Base-by-base conservation (phyloP, 352 stramenopile species). In the Peronospora farinosa region DNA sequence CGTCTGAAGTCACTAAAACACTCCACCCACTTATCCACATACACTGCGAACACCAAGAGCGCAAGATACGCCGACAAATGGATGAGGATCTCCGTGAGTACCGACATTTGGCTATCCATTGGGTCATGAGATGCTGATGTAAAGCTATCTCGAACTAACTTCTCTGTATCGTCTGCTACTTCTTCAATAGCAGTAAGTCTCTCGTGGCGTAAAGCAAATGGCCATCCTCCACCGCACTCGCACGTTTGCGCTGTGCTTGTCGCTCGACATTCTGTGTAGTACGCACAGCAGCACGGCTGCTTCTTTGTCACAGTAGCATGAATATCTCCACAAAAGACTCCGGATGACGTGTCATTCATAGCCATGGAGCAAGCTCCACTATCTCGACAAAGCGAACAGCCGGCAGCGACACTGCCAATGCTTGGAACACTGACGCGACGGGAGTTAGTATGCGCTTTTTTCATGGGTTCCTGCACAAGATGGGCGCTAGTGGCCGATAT, bases 251-350 rank as follows among this genome's bases (percentile, higher is more conserved):
- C 75, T 51, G 59, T 71, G 30, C 69, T 77, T 21, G 71, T 85
- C 27, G 73, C 74, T 56, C 70, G 71, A 37, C 78, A 89, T 45
- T 84, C 72, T 40, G 76, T 85, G 40, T 65, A 77, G 59, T 73
- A 87, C 49, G 65, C 39, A 53, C 75, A 89, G 62, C 78, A 89
- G 55, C 78, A 89, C 42, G 78, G 67, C 19, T 65, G 57, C 1
- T 28, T 46, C 16, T 36, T 51, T 17, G 66, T 50, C 19, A 67
- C 63, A 52, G 69, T 61, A 52, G 54, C 46, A 27, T 70, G 56
- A 27, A 89, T 58, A 27, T 87, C 74, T 33, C 78, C 78, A 31
- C 78, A 89, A 57, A 83, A 89, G 25, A 86, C 78, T 27, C 78
- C 78, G 4, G 60, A 69, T 7, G 49, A 55, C 35, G 44, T 48